Percentiles rank a stretch among this genome's conserved stretches.
Evolutionary conservation across 768 basidiomycete genomes (phyloP).

Genomic region (Chalciporus pseudorubinellus): DNA sequence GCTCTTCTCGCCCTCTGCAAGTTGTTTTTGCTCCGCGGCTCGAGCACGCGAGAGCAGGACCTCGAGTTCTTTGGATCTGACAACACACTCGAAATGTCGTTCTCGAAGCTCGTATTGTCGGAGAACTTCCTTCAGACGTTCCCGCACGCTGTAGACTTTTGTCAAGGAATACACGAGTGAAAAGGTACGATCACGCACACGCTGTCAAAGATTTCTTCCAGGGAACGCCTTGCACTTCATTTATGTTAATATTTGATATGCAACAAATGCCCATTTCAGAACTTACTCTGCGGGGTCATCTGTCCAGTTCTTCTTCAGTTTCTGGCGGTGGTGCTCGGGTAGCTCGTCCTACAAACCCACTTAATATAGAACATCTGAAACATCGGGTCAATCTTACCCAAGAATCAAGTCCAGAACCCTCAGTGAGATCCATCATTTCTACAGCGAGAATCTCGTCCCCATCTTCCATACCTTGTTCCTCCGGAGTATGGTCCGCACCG

Average conservation of each 20-base stretch:
- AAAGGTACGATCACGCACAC: conserved; percentile 53
- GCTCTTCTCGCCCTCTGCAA: conserved; percentile 71
- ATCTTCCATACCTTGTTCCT: conserved; percentile 85
- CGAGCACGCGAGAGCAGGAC: conserved; percentile 83
- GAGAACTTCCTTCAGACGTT: conserved; percentile 83
- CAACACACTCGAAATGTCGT: conserved; percentile 88
- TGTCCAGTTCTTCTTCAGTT: conserved; percentile 79
- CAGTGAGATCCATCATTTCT: conserved; percentile 88
- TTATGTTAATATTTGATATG: not conserved
- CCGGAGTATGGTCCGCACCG: conserved; percentile 81
- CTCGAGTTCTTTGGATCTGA: conserved; percentile 89
- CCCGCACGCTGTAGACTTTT: conserved; percentile 57
- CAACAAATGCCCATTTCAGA: conserved; percentile 5
- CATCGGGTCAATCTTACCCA: conserved; percentile 45
- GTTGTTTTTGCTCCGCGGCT: conserved; percentile 82
- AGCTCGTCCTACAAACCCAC: conserved; percentile 53
- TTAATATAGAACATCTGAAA: conserved; percentile 1
- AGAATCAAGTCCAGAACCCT: conserved; percentile 57
- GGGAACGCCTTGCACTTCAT: conserved; percentile 62
- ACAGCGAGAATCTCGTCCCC: conserved; percentile 87
- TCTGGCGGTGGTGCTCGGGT: conserved; percentile 61
- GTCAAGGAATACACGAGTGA: not conserved
- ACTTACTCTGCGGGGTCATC: conserved; percentile 72
- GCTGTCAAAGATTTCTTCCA: conserved; percentile 83
- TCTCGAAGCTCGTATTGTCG: conserved; percentile 88